Evolutionary conservation across 441 rosid species (phyloP).

Genomic region (Francoa sonchifolia): DNA sequence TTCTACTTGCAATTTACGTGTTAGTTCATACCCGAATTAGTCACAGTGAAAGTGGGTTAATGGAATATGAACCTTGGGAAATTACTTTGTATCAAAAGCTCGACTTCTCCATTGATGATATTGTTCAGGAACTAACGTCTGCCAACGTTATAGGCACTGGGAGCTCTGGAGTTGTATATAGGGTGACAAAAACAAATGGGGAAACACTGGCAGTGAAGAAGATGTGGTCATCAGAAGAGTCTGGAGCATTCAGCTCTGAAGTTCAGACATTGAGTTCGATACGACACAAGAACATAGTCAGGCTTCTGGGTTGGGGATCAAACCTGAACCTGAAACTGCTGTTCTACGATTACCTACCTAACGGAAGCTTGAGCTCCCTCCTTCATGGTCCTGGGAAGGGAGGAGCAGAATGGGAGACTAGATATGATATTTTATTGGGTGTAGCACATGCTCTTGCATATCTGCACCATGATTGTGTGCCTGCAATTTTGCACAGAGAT

Average conservation of each 20-base stretch:
- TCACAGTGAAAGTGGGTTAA: constrained; percentile 17
- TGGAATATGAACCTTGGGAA: constrained; percentile 53
- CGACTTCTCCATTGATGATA: constrained; percentile 59
- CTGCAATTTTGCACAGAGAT: constrained; percentile 84
- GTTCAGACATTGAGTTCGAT: constrained; percentile 73
- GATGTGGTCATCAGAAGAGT: constrained; percentile 84
- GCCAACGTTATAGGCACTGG: constrained; percentile 86
- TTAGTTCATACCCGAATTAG: constrained; percentile 32
- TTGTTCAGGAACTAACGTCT: constrained; percentile 45
- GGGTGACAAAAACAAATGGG: constrained; percentile 52
- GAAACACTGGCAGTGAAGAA: constrained; percentile 81
- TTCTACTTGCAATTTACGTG: constrained; percentile 50
- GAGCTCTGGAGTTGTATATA: constrained; percentile 89
- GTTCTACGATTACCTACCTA: constrained; percentile 83
- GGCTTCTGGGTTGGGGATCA: constrained; percentile 79
- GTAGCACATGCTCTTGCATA: constrained; percentile 84
- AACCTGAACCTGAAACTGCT: constrained; percentile 60
- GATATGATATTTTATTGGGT: constrained; percentile 59
- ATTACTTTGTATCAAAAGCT: constrained; percentile 74
- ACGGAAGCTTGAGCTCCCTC: constrained; percentile 84
- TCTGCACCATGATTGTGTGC: constrained; percentile 78
- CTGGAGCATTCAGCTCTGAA: constrained; percentile 74
- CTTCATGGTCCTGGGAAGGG: constrained; percentile 71
- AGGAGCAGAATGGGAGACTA: constrained; percentile 76
- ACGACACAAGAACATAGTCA: constrained; percentile 69